Evolutionary conservation across 1,284 basidiomycete genomes (phyloP).

Genomic region (Phellinidium pouzarii): DNA sequence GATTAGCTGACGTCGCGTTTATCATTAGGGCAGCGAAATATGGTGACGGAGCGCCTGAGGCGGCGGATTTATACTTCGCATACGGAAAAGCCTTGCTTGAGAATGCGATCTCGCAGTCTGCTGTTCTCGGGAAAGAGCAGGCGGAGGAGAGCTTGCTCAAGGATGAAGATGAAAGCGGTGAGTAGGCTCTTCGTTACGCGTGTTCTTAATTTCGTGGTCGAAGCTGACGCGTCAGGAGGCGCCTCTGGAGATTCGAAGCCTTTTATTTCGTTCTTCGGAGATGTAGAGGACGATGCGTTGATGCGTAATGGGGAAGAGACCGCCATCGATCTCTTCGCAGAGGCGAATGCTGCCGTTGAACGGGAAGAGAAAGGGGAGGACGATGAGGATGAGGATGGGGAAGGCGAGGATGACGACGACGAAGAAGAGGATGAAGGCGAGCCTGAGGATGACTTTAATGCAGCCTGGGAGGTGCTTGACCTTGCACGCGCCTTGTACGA

Average conservation of each 20-base stretch:
- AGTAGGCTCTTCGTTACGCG: slow-evolving; percentile 16
- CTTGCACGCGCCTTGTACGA: slow-evolving; percentile 80
- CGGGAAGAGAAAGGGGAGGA: slow-evolving; percentile 38
- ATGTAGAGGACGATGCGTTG: slow-evolving; percentile 44
- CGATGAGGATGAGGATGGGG: slow-evolving; percentile 29
- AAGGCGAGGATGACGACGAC: slow-evolving; percentile 38
- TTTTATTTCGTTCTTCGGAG: slow-evolving; percentile 69
- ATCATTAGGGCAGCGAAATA: slow-evolving; percentile 59
- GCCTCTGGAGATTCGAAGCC: slow-evolving; percentile 40
- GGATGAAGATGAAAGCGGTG: slow-evolving; percentile 41
- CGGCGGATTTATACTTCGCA: slow-evolving; percentile 76
- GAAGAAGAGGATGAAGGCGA: slow-evolving; percentile 54
- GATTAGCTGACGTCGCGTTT: slow-evolving; percentile 7
- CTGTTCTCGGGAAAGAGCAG: slow-evolving; percentile 81
- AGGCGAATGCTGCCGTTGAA: slow-evolving; percentile 37
- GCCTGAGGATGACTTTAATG: slow-evolving; percentile 90
- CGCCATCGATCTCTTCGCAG: slow-evolving; percentile 56
- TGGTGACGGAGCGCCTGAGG: slow-evolving; percentile 70
- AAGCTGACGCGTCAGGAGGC: slow-evolving; percentile 18
- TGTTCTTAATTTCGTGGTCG: background rate
- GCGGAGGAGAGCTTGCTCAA: slow-evolving; percentile 40
- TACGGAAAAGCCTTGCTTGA: slow-evolving; percentile 86
- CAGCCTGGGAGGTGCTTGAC: slow-evolving; percentile 90
- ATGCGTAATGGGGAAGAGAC: slow-evolving; percentile 30
- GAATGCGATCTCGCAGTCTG: slow-evolving; percentile 75